Conservation (phyloP, 805 yeast genomes). For the Kluyveromyces siamensis region DNA sequence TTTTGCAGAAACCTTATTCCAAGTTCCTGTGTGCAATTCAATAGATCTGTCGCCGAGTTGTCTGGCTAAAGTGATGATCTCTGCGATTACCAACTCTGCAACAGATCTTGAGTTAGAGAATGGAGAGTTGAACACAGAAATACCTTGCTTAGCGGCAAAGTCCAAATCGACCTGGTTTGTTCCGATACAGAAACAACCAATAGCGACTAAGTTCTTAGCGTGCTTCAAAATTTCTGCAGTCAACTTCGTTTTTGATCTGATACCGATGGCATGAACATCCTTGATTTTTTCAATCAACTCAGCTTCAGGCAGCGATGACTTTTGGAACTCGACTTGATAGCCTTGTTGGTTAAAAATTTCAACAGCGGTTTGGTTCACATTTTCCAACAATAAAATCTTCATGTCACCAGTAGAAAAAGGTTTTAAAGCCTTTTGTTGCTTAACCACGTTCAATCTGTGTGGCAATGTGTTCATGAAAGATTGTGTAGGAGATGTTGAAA, state of each 20-base stretch:
- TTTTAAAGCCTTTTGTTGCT: constrained; percentile 65
- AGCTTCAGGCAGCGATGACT: constrained; percentile 81
- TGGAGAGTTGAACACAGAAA: constrained; percentile 97
- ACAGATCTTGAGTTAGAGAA: constrained; percentile 98
- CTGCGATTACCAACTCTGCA: constrained; percentile 94
- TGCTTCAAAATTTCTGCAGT: constrained; percentile 69
- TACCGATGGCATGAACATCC: constrained; percentile 94
- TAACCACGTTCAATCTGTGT: constrained; percentile 35
- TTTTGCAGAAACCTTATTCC: constrained; percentile 92
- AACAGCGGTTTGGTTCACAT: constrained; percentile 88
- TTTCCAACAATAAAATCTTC: constrained; percentile 83
- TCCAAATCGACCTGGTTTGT: constrained; percentile 95
- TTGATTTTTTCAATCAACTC: constrained; percentile 90
- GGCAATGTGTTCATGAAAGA: constrained; percentile 50
- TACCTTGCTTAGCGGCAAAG: constrained; percentile 84
- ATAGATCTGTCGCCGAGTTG: constrained; percentile 95
- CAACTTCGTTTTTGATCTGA: constrained; percentile 91
- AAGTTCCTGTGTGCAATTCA: constrained; percentile 91
- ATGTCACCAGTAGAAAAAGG: constrained; percentile 95
- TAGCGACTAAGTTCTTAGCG: constrained; percentile 80
- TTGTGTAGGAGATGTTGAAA: constrained; percentile 74
- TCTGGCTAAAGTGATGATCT: constrained; percentile 87
- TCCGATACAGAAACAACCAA: constrained; percentile 99
- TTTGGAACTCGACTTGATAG: constrained; percentile 92
- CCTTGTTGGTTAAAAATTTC: constrained; percentile 82